Conservation (phyloP, 768 basidiomycete genomes). For the Termitomyces sp. region DNA sequence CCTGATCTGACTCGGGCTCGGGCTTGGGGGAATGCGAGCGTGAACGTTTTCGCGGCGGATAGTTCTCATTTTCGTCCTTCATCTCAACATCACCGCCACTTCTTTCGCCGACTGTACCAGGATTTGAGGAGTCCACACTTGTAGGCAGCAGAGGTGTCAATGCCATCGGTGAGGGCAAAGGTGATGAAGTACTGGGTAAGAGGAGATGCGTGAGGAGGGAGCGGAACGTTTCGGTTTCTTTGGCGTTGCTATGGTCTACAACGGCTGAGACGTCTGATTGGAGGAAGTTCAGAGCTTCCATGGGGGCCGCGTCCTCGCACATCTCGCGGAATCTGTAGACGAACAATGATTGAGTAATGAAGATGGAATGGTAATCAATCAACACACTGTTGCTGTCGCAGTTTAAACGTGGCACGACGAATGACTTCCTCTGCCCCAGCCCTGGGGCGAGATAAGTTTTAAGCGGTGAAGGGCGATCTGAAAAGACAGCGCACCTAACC, state of each 20-base stretch:
- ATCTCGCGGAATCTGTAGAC: constrained; percentile 70
- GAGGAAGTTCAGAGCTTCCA: constrained; percentile 67
- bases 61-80: constrained; percentile 16
- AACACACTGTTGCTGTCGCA: constrained; percentile 70
- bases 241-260: constrained; percentile 60
- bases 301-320: constrained; percentile 55
- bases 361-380: neutral
- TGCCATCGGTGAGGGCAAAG: constrained; percentile 12
- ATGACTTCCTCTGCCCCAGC: constrained; percentile 58
- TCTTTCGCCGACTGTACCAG: neutral
- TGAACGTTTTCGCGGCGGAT: constrained; percentile 40
- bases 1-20: constrained; percentile 19
- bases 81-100: neutral
- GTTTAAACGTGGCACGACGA: constrained; percentile 53
- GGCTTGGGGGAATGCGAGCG: constrained; percentile 35
- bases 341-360: neutral
- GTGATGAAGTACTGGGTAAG: constrained; percentile 24
- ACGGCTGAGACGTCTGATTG: constrained; percentile 64
- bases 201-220: constrained; percentile 63
- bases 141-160: constrained; percentile 2
- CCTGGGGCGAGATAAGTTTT: constrained; percentile 27
- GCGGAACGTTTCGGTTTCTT: constrained; percentile 60
- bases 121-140: neutral
- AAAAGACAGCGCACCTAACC: constrained; percentile 40
- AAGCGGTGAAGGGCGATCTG: neutral